Evolutionary conservation across 2,329 filamentous ascomycete genomes (phyloP).

Genomic region (Ascochyta viciae-villosae): DNA sequence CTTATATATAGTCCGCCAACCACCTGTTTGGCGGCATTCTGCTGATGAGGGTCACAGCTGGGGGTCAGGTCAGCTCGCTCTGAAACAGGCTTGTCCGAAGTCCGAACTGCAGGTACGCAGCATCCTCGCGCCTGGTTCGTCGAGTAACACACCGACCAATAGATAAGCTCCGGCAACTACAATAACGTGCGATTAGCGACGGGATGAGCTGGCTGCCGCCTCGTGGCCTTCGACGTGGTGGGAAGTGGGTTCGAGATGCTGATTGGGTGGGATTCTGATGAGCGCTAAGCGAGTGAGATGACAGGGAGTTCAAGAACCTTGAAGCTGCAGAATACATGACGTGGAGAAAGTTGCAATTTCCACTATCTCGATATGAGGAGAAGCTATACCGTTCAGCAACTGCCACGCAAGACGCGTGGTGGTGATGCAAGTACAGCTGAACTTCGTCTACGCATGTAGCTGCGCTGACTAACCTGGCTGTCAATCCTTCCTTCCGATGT

Average conservation of each 20-base stretch:
- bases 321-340: conserved; percentile 15
- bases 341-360: conserved; percentile 12
- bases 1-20: conserved; percentile 4
- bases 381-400: background rate
- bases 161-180: conserved; percentile 10
- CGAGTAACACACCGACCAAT: conserved; percentile 10
- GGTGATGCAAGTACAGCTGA: background rate
- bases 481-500: background rate
- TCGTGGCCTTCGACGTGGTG: conserved; percentile 8
- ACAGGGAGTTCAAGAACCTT: conserved; percentile 5
- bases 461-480: background rate
- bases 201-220: conserved; percentile 17
- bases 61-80: conserved; percentile 8
- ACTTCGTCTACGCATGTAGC: background rate
- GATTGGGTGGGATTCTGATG: conserved; percentile 14
- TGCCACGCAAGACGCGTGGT: conserved; percentile 4
- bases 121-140: conserved; percentile 15
- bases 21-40: background rate
- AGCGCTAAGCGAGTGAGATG: conserved; percentile 10
- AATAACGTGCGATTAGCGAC: background rate
- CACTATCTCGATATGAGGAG: background rate
- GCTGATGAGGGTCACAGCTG: conserved; percentile 1
- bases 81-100: conserved; percentile 21
- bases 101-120: conserved; percentile 18
- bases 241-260: background rate